Evolutionary conservation across 1,284 basidiomycete species (phyloP), one percentile per base, ranked within the genome.

Genomic region (Irpex lacteus): DNA sequence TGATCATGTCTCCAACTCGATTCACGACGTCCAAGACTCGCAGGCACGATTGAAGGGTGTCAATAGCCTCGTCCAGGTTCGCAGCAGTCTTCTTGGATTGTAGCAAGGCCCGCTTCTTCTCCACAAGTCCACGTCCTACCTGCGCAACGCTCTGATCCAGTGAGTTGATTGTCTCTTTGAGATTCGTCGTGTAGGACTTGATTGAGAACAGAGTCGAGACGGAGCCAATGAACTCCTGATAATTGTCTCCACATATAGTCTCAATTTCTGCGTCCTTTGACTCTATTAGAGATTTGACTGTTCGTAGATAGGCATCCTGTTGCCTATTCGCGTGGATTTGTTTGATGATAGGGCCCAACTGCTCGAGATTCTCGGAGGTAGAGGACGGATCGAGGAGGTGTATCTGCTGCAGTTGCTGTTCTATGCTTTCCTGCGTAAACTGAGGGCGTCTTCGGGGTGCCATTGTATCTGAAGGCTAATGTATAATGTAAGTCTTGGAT

Each of bases 261-360:
- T 98, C 95, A 73, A 99, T 99, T 77, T 99, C 96, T 63, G 85
- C 83, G 74, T 99, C 98, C 79, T 98, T 98, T 68, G 95, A 88
- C 71, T 92, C 88, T 59, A 98, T 92, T 71, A 98, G 93, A 18
- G 81, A 83, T 70, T 95, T 91, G 59, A 98, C 82, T 52, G 91
- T 94, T 55, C 91, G 87, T 40, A 99, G 85, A 76, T 96, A 99
- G 11, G 89, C 86, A 66, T 98, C 95, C 72, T 98, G 95, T 71
- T 96, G 95, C 57, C 91, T 83, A 67, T 90, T 94, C 70, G 90
- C 86, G 79, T 98, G 92, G 68, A 99, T 95, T 70, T 94, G 92
- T 75, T 94, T 95, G 76, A 98, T 94, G 56, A 98, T 89, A 38
- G 95, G 94, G 11, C 92, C 95, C 13, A 97, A 87, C 61, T 96